These are phyloP conservation scores for Pestalotiopsis fici DNA, from an alignment of 2,329 filamentous ascomycete species.

Conservation along the genomic window DNA sequence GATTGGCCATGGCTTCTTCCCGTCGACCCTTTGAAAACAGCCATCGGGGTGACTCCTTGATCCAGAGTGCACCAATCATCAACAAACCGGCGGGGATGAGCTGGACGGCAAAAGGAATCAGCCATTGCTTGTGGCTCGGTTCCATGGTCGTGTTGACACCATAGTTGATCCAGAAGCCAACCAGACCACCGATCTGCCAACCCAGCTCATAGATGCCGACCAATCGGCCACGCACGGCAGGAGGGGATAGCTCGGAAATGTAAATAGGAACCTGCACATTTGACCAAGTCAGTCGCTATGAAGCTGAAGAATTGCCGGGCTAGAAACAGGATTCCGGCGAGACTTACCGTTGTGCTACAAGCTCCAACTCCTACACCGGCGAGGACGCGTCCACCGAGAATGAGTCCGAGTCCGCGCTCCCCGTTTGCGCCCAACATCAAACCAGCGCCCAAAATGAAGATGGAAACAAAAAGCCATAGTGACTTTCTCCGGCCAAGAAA, in stretches of 20 bases:
- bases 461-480: conserved; percentile 57
- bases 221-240: conserved; percentile 63
- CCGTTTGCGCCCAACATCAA: conserved; percentile 70
- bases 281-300: background rate
- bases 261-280: conserved; percentile 42
- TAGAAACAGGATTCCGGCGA: too few relatives aligned
- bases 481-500: conserved; percentile 68
- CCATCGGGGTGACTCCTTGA: conserved; percentile 70
- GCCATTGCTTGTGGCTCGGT: conserved; percentile 56
- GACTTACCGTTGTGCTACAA: conserved; percentile 49
- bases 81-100: conserved; percentile 67
- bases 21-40: conserved; percentile 63
- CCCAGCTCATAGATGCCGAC: conserved; percentile 69
- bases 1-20: conserved; percentile 57
- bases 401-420: conserved; percentile 62
- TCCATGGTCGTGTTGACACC: conserved; percentile 55
- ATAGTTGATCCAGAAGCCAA: conserved; percentile 69
- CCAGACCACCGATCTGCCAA: conserved; percentile 64
- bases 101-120: conserved; percentile 67
- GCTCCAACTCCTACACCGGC: conserved; percentile 66
- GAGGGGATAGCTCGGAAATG: conserved; percentile 61
- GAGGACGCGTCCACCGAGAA: conserved; percentile 63
- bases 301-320: too few relatives aligned
- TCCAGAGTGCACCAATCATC: conserved; percentile 58
- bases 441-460: conserved; percentile 73